These are phyloP conservation scores for Euphorbia pulcherrima DNA, from an alignment of 345 rosid genomes.

Conservation along the genomic window DNA sequence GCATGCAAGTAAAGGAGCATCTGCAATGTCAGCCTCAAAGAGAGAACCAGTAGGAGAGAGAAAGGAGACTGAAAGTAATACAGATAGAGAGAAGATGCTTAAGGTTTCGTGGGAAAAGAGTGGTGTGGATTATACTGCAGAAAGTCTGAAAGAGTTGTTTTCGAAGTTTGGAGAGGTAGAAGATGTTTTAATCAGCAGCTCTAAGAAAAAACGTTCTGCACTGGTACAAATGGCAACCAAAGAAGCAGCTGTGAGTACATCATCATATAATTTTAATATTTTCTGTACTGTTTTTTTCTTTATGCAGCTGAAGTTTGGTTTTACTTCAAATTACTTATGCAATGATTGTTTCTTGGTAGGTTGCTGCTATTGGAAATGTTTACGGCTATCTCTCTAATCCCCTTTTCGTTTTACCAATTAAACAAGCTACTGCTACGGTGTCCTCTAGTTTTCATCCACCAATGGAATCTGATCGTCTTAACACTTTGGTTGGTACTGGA, in stretches of 20 bases:
- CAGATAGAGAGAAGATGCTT: conserved; percentile 61
- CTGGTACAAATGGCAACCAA: conserved; percentile 72
- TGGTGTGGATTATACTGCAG: conserved; percentile 61
- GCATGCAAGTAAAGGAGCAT: conserved; percentile 37
- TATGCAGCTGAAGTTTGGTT: not conserved
- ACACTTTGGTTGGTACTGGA: conserved; percentile 65
- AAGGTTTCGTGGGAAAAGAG: conserved; percentile 73
- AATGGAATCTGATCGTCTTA: conserved; percentile 41
- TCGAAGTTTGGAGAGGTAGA: conserved; percentile 74
- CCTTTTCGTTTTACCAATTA: conserved; percentile 68
- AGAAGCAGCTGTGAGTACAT: conserved; percentile 64
- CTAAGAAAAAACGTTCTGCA: conserved; percentile 74
- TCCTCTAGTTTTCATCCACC: conserved; percentile 34
- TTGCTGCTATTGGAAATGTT: conserved; percentile 58
- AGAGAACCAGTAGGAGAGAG: conserved; percentile 27
- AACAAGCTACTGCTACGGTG: conserved; percentile 38
- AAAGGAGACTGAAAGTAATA: conserved; percentile 25
- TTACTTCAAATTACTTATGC: conserved; percentile 5
- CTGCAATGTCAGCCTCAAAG: conserved; percentile 29
- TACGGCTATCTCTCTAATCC: conserved; percentile 71
- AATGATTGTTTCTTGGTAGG: conserved; percentile 33
- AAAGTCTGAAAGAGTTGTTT: conserved; percentile 59
- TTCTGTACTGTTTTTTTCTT: not conserved
- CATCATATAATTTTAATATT: not conserved
- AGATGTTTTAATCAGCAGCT: conserved; percentile 65